phyloP scores from a whole-genome alignment of 1,284 basidiomycete species.

The Schizophyllum amplum region DNA sequence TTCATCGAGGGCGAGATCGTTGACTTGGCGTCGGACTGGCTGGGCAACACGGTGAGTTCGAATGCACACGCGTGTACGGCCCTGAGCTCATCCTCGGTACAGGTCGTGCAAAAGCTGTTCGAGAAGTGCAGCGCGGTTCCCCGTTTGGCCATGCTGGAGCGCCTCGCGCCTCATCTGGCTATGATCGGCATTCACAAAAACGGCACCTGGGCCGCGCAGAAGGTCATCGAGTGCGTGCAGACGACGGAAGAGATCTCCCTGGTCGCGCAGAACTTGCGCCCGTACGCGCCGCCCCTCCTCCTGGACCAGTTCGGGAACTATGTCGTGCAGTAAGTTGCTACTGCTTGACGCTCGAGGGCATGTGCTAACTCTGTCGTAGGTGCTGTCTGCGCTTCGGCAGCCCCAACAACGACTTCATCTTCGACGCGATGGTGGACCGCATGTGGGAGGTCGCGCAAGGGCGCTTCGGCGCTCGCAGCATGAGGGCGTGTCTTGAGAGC shows the following conservation, averaged over 20 bases:
- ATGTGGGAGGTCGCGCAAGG: constrained; percentile 98
- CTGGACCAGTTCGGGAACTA: constrained; percentile 98
- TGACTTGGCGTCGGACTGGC: constrained; percentile 97
- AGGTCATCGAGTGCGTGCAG: constrained; percentile 94
- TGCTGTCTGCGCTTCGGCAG: constrained; percentile 89
- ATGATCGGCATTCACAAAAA: constrained; percentile 99
- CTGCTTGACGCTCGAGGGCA: background rate
- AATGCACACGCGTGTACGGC: constrained; percentile 10
- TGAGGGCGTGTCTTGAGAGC: constrained; percentile 94
- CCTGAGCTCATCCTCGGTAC: constrained; percentile 5
- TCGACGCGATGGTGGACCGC: constrained; percentile 96
- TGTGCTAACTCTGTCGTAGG: constrained; percentile 28
- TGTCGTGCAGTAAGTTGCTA: constrained; percentile 76
- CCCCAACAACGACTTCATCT: constrained; percentile 90
- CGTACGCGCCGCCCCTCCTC: constrained; percentile 90
- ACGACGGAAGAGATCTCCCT: constrained; percentile 84
- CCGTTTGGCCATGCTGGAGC: constrained; percentile 86
- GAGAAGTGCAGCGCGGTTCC: constrained; percentile 78
- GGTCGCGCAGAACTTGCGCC: constrained; percentile 80
- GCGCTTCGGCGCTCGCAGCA: constrained; percentile 94
- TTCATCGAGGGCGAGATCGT: constrained; percentile 87
- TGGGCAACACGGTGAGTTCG: constrained; percentile 86
- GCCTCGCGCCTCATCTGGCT: constrained; percentile 89
- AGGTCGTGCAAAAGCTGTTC: constrained; percentile 95
- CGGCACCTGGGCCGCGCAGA: constrained; percentile 99